Evolutionary conservation across 2,329 filamentous ascomycete genomes (phyloP), one percentile per base, ranked within the genome.

Genomic region (Cryoendolithus antarcticus): DNA sequence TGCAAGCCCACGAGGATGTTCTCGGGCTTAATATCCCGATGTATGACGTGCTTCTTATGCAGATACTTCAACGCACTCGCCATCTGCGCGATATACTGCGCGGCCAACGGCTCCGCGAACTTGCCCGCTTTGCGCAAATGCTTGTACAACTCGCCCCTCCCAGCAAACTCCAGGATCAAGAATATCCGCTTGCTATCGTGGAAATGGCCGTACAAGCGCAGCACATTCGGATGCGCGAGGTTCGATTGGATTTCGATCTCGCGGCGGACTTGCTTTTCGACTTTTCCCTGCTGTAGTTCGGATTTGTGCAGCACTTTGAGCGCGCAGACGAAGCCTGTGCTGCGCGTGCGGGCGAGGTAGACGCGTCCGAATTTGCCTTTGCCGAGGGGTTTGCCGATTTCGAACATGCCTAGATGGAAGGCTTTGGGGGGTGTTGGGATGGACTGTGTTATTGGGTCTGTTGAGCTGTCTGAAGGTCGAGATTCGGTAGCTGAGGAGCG

Each of bases 1-100:
- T 96, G 89, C 43, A 96, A 86, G 9, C 89, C 89, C 24, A 96
- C 81, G 13, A 96, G 73, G 48, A 96, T 96, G 56, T 96, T 96
- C 64, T 96, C 88, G 2, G 88, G 88, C 69, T 96, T 96, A 66
- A 96, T 96, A 54, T 96, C 88, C 43, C 88, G 75, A 63, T 96
- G 89, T 67, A 96, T 96, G 51, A 96, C 84, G 61, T 95, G 86
- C 68, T 96, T 96, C 60, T 86, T 86, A 68, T 95, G 88, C 34
- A 95, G 72, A 57, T 95, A 96, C 50, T 80, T 80, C 51, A 94
- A 67, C 1, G 86, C 86, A 33, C 82, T 81, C n/a, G 83, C 82
- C 84, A 91, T 91, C 62, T 93, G 85, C 2, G 84, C 84, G 46
- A 91, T 77, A 61, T 89, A 93, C 63, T 86, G 81, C 19, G 84